phyloP scores from a whole-genome alignment of 352 stramenopile species.

The Globisporangium barbulae region DNA sequence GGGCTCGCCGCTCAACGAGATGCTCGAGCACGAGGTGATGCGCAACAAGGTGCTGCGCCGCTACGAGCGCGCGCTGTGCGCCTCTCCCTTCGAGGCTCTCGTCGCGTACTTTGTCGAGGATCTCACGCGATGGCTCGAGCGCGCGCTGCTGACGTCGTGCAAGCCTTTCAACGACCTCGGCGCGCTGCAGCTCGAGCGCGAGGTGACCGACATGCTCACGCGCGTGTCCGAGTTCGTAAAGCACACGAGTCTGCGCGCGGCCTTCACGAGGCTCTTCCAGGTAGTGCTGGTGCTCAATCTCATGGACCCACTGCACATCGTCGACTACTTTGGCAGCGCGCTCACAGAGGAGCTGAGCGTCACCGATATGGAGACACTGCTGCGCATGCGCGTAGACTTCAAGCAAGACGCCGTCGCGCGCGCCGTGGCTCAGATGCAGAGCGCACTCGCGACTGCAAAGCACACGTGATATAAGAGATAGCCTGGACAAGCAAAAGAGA shows the following conservation, averaged over 20 bases:
- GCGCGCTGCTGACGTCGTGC: slow-evolving; percentile 38
- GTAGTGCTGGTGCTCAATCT: slow-evolving; percentile 79
- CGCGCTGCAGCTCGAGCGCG: slow-evolving; percentile 72
- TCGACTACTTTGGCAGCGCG: slow-evolving; percentile 56
- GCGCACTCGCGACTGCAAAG: slow-evolving; percentile 3
- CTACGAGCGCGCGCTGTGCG: slow-evolving; percentile 58
- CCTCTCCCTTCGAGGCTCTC: slow-evolving; percentile 61
- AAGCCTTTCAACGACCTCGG: slow-evolving; percentile 81
- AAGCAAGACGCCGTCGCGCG: slow-evolving; percentile 42
- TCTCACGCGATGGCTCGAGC: slow-evolving; percentile 56
- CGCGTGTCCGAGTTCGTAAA: slow-evolving; percentile 48
- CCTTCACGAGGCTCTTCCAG: slow-evolving; percentile 79
- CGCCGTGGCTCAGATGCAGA: slow-evolving; percentile 31
- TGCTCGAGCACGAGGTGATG: slow-evolving; percentile 70
- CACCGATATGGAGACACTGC: slow-evolving; percentile 47
- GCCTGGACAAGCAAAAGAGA: not conserved
- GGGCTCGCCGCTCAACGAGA: slow-evolving; percentile 57
- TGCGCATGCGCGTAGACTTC: slow-evolving; percentile 76
- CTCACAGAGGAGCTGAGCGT: slow-evolving; percentile 42
- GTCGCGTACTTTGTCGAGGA: slow-evolving; percentile 59
- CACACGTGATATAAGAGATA: not conserved
- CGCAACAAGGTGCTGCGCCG: slow-evolving; percentile 58
- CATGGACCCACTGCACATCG: slow-evolving; percentile 64
- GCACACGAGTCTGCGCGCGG: slow-evolving; percentile 50
- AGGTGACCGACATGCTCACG: slow-evolving; percentile 60